These are phyloP conservation scores for Fusarium falciforme DNA, from an alignment of 2,329 filamentous ascomycete genomes.

Conservation along the genomic window DNA sequence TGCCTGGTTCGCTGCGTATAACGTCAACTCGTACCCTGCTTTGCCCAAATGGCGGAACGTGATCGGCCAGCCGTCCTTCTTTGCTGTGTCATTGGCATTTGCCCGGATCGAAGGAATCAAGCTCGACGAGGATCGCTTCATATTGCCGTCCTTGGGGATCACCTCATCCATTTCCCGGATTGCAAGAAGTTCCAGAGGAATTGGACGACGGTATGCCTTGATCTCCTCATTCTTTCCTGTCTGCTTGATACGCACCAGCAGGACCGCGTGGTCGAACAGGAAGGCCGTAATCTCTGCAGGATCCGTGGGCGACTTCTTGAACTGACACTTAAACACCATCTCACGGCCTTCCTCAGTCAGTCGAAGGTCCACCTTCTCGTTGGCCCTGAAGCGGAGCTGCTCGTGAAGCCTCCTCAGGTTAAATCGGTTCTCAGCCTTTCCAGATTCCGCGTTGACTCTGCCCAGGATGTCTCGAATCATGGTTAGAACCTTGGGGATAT, in stretches of 20 bases:
- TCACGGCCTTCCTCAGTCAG: constrained; percentile 93
- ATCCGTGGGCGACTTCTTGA: constrained; percentile 94
- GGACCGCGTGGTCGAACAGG: constrained; percentile 94
- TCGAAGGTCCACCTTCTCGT: constrained; percentile 92
- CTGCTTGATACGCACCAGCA: constrained; percentile 90
- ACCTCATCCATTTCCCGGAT: constrained; percentile 98
- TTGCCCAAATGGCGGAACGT: constrained; percentile 97
- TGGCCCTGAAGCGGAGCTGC: constrained; percentile 88
- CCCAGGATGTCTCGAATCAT: constrained; percentile 89
- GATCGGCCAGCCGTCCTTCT: constrained; percentile 86
- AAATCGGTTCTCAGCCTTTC: constrained; percentile 97
- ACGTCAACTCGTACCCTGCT: constrained; percentile 90
- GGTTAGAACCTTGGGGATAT: constrained; percentile 89
- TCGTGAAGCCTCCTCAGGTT: constrained; percentile 93
- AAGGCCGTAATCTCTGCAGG: constrained; percentile 92
- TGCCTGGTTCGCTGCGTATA: constrained; percentile 87
- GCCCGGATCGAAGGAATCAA: constrained; percentile 71
- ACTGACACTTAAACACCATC: constrained; percentile 90
- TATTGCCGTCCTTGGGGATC: constrained; percentile 80
- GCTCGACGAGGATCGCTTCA: constrained; percentile 90
- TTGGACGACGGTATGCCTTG: constrained; percentile 93
- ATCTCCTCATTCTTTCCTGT: constrained; percentile 94
- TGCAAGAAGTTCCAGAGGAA: constrained; percentile 90
- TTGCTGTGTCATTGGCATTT: constrained; percentile 65
- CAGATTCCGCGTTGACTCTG: constrained; percentile 92